Conservation (phyloP, 2,329 filamentous ascomycete genomes). For the Epichloe sp. region DNA sequence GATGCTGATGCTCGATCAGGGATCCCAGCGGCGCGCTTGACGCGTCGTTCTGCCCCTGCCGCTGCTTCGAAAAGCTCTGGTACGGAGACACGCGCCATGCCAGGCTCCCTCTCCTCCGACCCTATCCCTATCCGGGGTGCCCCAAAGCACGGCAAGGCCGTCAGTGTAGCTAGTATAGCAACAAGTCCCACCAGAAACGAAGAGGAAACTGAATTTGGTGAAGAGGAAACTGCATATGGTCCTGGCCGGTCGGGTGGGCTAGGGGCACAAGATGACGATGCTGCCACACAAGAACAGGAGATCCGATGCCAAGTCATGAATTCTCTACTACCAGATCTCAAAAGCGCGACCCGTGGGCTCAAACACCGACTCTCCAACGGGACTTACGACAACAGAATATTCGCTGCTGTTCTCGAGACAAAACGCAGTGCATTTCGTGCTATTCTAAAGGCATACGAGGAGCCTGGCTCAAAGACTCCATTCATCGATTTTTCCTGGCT, state of each 20-base stretch:
- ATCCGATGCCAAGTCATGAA: not conserved
- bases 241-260: not conserved
- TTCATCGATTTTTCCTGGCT: constrained; percentile 18
- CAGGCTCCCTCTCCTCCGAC: not conserved
- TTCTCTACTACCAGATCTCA: constrained; percentile 1
- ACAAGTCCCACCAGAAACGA: not conserved
- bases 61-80: not conserved
- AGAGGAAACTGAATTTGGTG: not conserved
- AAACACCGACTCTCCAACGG: constrained; percentile 2
- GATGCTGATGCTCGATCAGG: not conserved
- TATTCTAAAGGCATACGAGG: not conserved
- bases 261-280: not conserved
- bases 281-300: not conserved
- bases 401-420: not conserved
- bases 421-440: not conserved
- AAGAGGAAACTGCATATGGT: not conserved
- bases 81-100: not conserved
- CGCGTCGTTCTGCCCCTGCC: not conserved
- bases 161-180: constrained; percentile 2
- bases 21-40: not conserved
- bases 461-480: not conserved
- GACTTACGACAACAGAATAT: not conserved
- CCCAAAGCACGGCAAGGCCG: not conserved
- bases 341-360: constrained; percentile 2
- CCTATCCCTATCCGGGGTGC: constrained; percentile 2